These are phyloP conservation scores for Herpetomonas tarakana DNA, from an alignment of 208 protist species.

Conservation along the genomic window DNA sequence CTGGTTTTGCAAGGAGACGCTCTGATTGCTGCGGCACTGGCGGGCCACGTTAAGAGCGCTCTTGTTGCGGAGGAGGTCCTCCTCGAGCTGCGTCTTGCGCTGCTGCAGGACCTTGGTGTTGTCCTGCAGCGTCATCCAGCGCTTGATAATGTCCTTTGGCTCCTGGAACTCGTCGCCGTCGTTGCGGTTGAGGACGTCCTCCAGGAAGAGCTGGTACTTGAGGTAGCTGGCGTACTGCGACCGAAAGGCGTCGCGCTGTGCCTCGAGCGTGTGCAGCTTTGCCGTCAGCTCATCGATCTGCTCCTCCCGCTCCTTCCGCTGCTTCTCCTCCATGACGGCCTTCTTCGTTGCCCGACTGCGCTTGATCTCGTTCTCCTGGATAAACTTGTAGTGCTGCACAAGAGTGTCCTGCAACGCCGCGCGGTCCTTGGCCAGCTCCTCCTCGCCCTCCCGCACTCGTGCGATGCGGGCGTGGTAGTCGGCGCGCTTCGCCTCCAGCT, in stretches of 20 bases:
- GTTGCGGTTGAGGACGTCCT: slow-evolving; percentile 87
- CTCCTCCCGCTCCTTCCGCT: slow-evolving; percentile 82
- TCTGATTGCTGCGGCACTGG: slow-evolving; percentile 82
- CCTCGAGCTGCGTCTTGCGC: slow-evolving; percentile 89
- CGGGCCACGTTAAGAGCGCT: slow-evolving; percentile 77
- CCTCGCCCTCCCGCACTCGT: slow-evolving; percentile 78
- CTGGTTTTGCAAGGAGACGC: slow-evolving; percentile 86
- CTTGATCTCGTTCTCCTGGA: slow-evolving; percentile 93
- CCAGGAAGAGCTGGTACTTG: slow-evolving; percentile 88
- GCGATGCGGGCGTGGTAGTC: slow-evolving; percentile 84
- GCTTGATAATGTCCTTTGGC: slow-evolving; percentile 87
- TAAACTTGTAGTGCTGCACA: slow-evolving; percentile 94
- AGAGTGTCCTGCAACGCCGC: slow-evolving; percentile 87
- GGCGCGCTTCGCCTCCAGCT: slow-evolving; percentile 84
- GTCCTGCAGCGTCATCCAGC: slow-evolving; percentile 89
- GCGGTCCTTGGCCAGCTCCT: slow-evolving; percentile 68
- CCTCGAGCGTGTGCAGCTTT: slow-evolving; percentile 51
- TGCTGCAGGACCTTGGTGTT: slow-evolving; percentile 90
- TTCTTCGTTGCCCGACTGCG: slow-evolving; percentile 85
- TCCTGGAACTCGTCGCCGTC: slow-evolving; percentile 92
- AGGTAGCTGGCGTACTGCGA: slow-evolving; percentile 53
- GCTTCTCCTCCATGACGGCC: slow-evolving; percentile 76
- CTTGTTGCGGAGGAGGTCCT: slow-evolving; percentile 87
- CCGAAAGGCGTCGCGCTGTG: slow-evolving; percentile 53
- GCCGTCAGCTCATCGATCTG: slow-evolving; percentile 70